Evolutionary conservation across 1,139 yeast species (phyloP), one percentile per base, ranked within the genome.

Genomic region (Blastobotrys proliferans): DNA sequence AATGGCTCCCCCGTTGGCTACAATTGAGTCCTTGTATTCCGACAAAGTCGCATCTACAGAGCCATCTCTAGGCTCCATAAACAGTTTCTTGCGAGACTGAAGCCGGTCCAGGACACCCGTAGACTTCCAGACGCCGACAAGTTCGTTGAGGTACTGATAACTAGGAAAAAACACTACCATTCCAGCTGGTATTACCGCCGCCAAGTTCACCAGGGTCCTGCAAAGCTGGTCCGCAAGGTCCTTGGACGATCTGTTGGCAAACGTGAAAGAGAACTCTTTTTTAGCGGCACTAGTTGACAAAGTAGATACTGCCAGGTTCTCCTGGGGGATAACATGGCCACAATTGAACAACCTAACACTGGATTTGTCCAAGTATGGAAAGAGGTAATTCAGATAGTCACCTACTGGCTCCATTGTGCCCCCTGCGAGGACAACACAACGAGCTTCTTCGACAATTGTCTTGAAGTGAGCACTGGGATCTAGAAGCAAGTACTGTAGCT

Each of bases 381-480:
- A 79, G 30, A 90, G 65, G 50, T 74, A 76, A 22, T 77, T 70
- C 8, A 73, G 64, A 56, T 82, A 84, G 52, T 90, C 97, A 13
- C 71, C 61, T 46, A 81, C 71, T 0, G 98, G 98, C 57, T 87
- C 94, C 97, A 90, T 88, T 0, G 98, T 90, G 14, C 98, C 98
- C 28, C 98, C 98, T 9, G 96, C 94, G 4, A 90, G 62, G 2
- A 90, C 69, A 0, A 90, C 82, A 59, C 94, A 83, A 51, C 73
- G 74, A 0, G 90, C 74, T 26, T 79, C 74, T 5, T 77, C 76
- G 0, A 86, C 77, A 1, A 90, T 69, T 10, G 79, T 81, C 47
- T 72, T 70, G 58, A 90, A 87, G 2, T 78, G 69, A 40, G 75
- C 77, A 45, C 90, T 79, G 1, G 97, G 95, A 56, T 90, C 96